Evolutionary conservation across 129 eudicot species (phyloP).

Genomic region (Kitagawia praeruptora): DNA sequence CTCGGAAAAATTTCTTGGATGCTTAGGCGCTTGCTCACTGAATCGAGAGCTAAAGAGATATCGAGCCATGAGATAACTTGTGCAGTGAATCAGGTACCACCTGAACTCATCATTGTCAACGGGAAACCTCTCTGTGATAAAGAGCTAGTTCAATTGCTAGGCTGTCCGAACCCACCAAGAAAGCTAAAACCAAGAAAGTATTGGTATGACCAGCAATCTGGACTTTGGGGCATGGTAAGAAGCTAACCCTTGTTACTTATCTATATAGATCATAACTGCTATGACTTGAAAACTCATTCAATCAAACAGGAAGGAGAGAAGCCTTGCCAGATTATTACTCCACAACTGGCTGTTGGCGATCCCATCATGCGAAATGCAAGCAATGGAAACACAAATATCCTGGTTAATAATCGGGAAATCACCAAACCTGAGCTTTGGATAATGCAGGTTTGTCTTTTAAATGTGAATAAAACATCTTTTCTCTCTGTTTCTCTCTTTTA

Average conservation of each 20-base stretch:
- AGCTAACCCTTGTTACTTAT: background rate
- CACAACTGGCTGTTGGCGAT: conserved; percentile 50
- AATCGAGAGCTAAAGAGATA: conserved; percentile 37
- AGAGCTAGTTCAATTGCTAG: conserved; percentile 48
- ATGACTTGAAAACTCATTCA: conserved; percentile 3
- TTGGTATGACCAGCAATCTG: conserved; percentile 90
- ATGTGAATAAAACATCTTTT: background rate
- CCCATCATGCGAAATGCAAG: conserved; percentile 52
- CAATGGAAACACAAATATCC: conserved; percentile 60
- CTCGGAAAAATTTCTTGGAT: conserved; percentile 60
- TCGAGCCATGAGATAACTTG: conserved; percentile 50
- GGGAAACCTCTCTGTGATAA: conserved; percentile 35
- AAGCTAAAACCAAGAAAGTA: conserved; percentile 67
- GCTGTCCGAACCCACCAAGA: conserved; percentile 70
- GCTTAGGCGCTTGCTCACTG: conserved; percentile 45
- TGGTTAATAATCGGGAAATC: conserved; percentile 64
- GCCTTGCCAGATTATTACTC: conserved; percentile 76
- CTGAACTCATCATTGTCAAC: conserved; percentile 52
- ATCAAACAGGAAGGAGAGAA: conserved; percentile 65
- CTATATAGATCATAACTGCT: background rate
- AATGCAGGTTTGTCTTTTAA: conserved; percentile 50
- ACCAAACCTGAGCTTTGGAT: conserved; percentile 57
- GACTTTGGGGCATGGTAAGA: conserved; percentile 93
- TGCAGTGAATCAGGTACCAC: conserved; percentile 57
- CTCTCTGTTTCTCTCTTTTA: background rate